Evolutionary conservation across 2,329 filamentous ascomycete genomes (phyloP), one percentile per base, ranked within the genome.

Genomic region (Orbilia javanica): DNA sequence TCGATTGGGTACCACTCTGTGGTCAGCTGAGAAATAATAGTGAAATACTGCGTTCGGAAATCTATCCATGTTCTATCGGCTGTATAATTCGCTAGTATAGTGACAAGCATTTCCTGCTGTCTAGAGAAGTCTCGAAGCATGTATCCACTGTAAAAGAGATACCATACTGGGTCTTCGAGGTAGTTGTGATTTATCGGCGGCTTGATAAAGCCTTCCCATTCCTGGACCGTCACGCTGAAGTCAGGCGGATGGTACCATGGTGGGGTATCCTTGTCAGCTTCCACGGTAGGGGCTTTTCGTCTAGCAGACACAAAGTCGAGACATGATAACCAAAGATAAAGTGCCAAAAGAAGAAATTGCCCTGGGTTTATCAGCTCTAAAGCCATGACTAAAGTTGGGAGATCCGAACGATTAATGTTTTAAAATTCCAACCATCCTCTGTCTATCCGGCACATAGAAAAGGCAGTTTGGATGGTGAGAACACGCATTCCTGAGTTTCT

Each of bases 151-250:
- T 65, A 31, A 15, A 72, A 31, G 25, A 72, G 57, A 18, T 72
- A 72, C 68, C 68, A 72, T 18, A 20, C 31, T 7, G 68, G 68
- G n/a, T 72, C 57, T 48, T 65, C 68, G 22, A 72, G 57, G 29
- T 55, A 53, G 46, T 53, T 44, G 29, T 25, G 5, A 13, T 22
- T 5, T 7, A 15, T 25, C 1, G 57, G 36, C 1, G 48, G 34
- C 4, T 39, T 55, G 13, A 42, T 46, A 20, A 72, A 72, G 7
- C n/a, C 31, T 10, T 57, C 29, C 52, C 52, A 57, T 6, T 57
- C 52, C 11, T 57, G 7, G 29, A 20, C n/a, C 7, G 52, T n/a
- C 18, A 57, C n/a, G 8, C 3, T 36, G 29, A 57, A 57, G 29
- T 57, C 52, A 3, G 52, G 27, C 6, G 50, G 50, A 13, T 53